phyloP scores from a whole-genome alignment of 768 basidiomycete genomes.

The Auriscalpium vulgare region DNA sequence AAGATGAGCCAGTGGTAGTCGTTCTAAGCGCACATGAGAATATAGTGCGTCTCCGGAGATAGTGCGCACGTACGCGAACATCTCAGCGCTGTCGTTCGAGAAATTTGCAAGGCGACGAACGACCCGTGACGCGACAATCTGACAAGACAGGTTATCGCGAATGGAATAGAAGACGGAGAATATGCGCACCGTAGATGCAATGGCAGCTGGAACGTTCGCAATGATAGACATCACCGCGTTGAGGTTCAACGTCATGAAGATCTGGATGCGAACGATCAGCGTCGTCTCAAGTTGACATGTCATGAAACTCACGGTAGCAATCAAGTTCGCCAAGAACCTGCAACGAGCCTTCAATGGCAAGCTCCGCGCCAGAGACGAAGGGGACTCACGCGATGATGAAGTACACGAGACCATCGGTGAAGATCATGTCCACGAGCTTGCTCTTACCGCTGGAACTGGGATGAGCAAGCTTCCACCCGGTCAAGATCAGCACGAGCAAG shows the following conservation, averaged over 20 bases:
- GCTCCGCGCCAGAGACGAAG: background rate
- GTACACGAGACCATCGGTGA: constrained; percentile 64
- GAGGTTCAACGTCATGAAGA: constrained; percentile 59
- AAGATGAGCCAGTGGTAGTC: constrained; percentile 11
- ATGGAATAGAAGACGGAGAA: background rate
- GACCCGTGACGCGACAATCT: constrained; percentile 55
- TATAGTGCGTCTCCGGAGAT: background rate
- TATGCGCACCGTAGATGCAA: constrained; percentile 1
- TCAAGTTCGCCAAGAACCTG: constrained; percentile 33
- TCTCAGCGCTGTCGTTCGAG: constrained; percentile 18
- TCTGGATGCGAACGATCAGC: constrained; percentile 25
- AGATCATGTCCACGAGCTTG: constrained; percentile 54
- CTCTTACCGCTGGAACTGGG: constrained; percentile 24
- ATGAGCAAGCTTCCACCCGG: constrained; percentile 47
- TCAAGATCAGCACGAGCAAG: constrained; percentile 49
- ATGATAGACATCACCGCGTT: constrained; percentile 62
- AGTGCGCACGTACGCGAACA: constrained; percentile 18
- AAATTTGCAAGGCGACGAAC: constrained; percentile 54
- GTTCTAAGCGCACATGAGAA: constrained; percentile 16
- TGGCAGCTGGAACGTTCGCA: constrained; percentile 57
- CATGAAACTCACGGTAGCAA: constrained; percentile 26
- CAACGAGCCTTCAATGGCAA: constrained; percentile 20
- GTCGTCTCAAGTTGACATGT: background rate
- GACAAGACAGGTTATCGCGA: background rate
- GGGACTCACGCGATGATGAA: constrained; percentile 63